A percentile compares a stretch with the other conserved stretches of the same genome.
phyloP scores from a whole-genome alignment of 768 basidiomycete species.

The Kwoniella dendrophila region DNA sequence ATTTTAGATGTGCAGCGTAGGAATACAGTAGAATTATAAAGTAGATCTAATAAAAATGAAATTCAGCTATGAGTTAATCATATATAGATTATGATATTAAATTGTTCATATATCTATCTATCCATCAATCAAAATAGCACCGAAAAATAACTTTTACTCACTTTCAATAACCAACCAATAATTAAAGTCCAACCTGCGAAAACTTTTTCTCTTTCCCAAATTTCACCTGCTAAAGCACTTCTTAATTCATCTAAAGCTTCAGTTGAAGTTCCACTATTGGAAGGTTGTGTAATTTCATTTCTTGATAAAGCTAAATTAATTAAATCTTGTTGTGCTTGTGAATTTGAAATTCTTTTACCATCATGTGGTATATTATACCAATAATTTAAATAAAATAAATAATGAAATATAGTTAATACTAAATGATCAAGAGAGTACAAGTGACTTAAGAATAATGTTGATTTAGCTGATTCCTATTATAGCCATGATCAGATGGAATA shows the following conservation, averaged over 20 bases:
- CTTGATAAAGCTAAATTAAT: constrained; percentile 59
- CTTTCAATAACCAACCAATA: constrained; percentile 85
- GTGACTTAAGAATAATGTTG: constrained; percentile 86
- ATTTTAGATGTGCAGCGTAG: constrained; percentile 86
- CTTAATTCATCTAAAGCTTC: constrained; percentile 68
- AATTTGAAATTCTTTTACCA: constrained; percentile 76
- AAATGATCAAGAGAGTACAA: constrained; percentile 89
- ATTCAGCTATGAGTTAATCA: not conserved
- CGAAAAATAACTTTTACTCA: constrained; percentile 55
- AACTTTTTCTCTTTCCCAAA: constrained; percentile 90
- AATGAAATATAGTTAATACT: constrained; percentile 85
- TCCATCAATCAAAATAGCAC: not conserved
- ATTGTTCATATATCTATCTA: not conserved
- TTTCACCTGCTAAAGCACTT: constrained; percentile 69
- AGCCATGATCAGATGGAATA: not conserved
- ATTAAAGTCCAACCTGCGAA: constrained; percentile 75
- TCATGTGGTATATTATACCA: constrained; percentile 97
- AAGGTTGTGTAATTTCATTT: constrained; percentile 61
- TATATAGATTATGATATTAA: not conserved
- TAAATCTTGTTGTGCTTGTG: constrained; percentile 82
- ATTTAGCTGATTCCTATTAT: constrained; percentile 79
- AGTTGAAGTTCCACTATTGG: constrained; percentile 53
- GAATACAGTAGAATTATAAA: constrained; percentile 89
- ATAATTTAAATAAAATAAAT: constrained; percentile 74
- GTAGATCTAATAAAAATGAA: constrained; percentile 67